Percentiles rank a stretch among this genome's conserved stretches.
Evolutionary conservation across 139 green algal genomes (phyloP).

Genomic region (Picochlorum sp.): DNA sequence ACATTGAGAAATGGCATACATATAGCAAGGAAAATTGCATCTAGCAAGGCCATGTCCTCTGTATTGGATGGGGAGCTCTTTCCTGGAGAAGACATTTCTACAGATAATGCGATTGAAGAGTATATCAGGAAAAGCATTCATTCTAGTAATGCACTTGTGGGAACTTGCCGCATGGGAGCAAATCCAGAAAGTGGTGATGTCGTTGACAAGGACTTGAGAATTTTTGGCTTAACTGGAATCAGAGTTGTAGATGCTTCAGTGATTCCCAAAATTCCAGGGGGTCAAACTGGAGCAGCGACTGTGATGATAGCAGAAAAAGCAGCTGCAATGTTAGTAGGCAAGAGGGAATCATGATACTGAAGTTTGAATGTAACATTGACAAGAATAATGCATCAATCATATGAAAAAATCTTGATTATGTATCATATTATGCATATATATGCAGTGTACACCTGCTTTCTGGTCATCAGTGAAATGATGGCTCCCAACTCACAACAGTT

Average conservation of each 20-base stretch:
- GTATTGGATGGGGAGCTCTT: conserved; percentile 31
- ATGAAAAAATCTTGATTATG: no score
- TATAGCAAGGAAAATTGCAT: conserved; percentile 36
- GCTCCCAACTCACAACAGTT: conserved; percentile 48
- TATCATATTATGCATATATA: no score
- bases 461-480: background rate
- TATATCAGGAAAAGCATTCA: conserved; percentile 68
- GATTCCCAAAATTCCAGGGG: conserved; percentile 67
- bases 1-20: conserved; percentile 38
- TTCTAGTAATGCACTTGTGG: conserved; percentile 63
- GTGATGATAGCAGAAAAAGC: conserved; percentile 78
- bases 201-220: conserved; percentile 43
- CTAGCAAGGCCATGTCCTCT: conserved; percentile 13
- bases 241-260: conserved; percentile 77
- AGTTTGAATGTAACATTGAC: background rate
- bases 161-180: conserved; percentile 44
- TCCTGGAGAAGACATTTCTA: conserved; percentile 28
- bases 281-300: conserved; percentile 66
- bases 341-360: conserved; percentile 8
- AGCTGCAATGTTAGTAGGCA: conserved; percentile 26
- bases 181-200: conserved; percentile 30
- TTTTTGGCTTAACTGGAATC: conserved; percentile 63
- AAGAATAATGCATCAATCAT: no score
- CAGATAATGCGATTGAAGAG: conserved; percentile 62
- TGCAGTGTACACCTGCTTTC: background rate